These are phyloP conservation scores for Entelexis paramagnoliae DNA, from an alignment of 1,139 yeast species.

Conservation along the genomic window DNA sequence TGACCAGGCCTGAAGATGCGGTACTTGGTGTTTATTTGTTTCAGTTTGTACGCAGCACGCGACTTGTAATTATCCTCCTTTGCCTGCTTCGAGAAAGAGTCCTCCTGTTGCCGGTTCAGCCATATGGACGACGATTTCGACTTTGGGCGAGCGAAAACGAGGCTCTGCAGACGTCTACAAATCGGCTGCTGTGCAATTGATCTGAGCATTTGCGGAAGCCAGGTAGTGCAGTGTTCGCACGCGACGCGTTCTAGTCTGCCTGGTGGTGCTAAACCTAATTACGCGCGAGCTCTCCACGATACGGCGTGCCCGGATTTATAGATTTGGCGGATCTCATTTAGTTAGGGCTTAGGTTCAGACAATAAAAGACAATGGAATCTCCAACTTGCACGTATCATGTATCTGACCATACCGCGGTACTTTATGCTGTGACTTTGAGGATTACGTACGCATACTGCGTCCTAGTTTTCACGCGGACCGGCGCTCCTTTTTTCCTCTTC, in stretches of 20 bases:
- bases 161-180: neutral
- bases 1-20: conserved; percentile 45
- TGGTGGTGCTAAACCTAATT: no score
- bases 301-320: no score
- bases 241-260: conserved; percentile 5
- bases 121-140: conserved; percentile 46
- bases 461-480: neutral
- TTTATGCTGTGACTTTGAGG: neutral
- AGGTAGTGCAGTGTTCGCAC: no score
- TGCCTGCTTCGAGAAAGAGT: conserved; percentile 57
- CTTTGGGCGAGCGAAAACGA: neutral
- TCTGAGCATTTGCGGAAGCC: neutral
- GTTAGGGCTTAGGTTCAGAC: neutral
- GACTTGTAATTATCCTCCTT: conserved; percentile 55
- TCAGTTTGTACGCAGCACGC: conserved; percentile 80
- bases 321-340: no score
- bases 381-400: neutral
- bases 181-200: neutral
- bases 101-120: conserved; percentile 60
- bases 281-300: neutral
- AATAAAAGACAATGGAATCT: no score
- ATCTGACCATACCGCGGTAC: neutral
- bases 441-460: neutral
- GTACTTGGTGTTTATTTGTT: conserved; percentile 52
- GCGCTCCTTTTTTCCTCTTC: neutral